Conservation (phyloP, 2,329 filamentous ascomycete genomes). For the Ophiostoma populinum region DNA sequence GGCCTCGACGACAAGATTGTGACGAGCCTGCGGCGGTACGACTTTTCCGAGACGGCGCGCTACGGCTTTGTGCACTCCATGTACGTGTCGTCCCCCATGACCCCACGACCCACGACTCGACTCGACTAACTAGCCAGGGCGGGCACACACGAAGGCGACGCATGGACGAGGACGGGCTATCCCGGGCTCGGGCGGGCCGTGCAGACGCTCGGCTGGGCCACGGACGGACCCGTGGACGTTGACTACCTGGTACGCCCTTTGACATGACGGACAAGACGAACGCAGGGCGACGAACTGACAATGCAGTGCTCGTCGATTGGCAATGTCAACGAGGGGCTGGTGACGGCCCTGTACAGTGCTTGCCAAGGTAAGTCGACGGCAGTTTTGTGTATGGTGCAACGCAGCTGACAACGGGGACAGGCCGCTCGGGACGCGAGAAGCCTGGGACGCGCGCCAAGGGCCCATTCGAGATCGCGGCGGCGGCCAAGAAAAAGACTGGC, state of each 20-base stretch:
- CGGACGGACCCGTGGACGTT: slow-evolving; percentile 38
- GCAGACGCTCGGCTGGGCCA: slow-evolving; percentile 40
- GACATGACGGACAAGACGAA: too few species aligned
- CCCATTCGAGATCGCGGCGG: neutral
- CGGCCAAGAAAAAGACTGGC: neutral
- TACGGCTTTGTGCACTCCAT: slow-evolving; percentile 77
- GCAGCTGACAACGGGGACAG: too few species aligned
- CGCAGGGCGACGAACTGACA: too few species aligned
- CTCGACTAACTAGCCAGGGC: slow-evolving; percentile 20
- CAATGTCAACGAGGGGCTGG: slow-evolving; percentile 49
- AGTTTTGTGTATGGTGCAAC: too few species aligned
- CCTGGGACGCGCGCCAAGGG: slow-evolving; percentile 23
- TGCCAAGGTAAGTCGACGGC: slow-evolving; percentile 31
- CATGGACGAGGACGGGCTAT: slow-evolving; percentile 40
- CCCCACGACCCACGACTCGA: too few species aligned
- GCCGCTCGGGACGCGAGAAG: slow-evolving; percentile 28
- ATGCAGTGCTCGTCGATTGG: slow-evolving; percentile 78
- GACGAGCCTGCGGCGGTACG: slow-evolving; percentile 56
- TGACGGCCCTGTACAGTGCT: slow-evolving; percentile 38
- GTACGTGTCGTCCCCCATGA: slow-evolving; percentile 26
- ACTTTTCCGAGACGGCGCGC: slow-evolving; percentile 55
- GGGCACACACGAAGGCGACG: slow-evolving; percentile 27
- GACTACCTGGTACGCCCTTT: slow-evolving; percentile 47
- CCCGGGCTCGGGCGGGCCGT: slow-evolving; percentile 57
- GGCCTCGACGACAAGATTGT: slow-evolving; percentile 47